Base-by-base conservation (phyloP, 2,329 filamentous ascomycete genomes). In the Ceratocystis diversiconidia region DNA sequence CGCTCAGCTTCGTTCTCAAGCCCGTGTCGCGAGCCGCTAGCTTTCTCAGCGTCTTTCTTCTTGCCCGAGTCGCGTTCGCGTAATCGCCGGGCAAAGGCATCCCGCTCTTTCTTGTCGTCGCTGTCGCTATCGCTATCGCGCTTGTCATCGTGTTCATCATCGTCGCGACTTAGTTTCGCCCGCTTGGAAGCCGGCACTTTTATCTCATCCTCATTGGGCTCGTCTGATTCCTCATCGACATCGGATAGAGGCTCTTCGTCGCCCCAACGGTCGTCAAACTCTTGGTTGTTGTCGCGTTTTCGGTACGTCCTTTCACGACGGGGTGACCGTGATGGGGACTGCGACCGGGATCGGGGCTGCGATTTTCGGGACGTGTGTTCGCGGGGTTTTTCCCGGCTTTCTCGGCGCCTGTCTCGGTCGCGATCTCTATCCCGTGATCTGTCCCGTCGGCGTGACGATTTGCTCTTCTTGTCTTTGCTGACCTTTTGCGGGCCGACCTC, bases 251-350 rank as follows among this genome's bases (percentile, higher is more conserved):
- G 77, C 70, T 89, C 88, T 71, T 92, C 88, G 70, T 94, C 89
- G 0, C 85, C 90, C 90, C 90, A 95, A 64, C 88, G 79, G 71
- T 91, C 87, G 61, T 91, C 87, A 69, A 87, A 86, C 69, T 88
- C 43, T 67, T 72, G 69, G 74, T 72, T 69, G 74, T 68, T 25
- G 69, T 76, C 73, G 72, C 74, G 74, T 72, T 72, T 77, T 65
- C 75, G 76, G 66, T 79, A 77, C 30, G 76, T 73, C 67, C 77
- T 80, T 1, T 76, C 73, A 17, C 73, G 75, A 32, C 72, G 73
- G 4, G 72, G 70, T 10, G 77, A 77, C 59, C 72, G 71, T 1
- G 75, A 76, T 65, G 74, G 69, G 25, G 68, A 68, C 44, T 36
- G 44, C 17, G 46, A 50, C 17, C 43, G 59, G 48, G 36, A 22